Conservation (phyloP, 2,329 filamentous ascomycete genomes). For the Fusarium foetens region DNA sequence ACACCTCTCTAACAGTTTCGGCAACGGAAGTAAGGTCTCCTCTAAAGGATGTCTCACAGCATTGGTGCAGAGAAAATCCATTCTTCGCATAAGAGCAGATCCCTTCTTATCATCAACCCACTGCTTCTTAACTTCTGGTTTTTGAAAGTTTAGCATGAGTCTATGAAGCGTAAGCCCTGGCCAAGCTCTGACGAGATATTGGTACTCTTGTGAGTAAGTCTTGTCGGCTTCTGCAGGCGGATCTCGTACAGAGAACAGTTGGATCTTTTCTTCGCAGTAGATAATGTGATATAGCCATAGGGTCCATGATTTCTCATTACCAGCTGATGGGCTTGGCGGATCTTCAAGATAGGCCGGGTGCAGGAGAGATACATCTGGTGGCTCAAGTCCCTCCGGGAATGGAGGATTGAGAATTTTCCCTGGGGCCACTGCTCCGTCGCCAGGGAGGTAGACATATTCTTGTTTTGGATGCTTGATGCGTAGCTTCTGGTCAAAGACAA, state of each 20-base stretch:
- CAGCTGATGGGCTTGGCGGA: not conserved
- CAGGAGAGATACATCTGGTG: not conserved
- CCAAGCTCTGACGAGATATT: not conserved
- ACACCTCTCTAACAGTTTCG: not conserved
- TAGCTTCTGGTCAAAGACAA: not conserved
- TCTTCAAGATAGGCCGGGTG: not conserved
- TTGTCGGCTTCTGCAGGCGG: not conserved
- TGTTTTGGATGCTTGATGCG: not conserved
- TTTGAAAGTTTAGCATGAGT: not conserved
- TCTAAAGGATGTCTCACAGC: not conserved
- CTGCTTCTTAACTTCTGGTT: not conserved
- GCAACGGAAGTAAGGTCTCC: not conserved
- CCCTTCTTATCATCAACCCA: not conserved
- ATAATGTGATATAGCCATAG: not conserved
- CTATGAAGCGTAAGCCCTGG: not conserved
- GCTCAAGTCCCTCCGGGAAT: not conserved
- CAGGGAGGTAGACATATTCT: not conserved
- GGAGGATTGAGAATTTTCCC: not conserved
- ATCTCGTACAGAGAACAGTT: not conserved
- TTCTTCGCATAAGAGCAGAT: not conserved
- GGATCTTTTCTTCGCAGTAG: not conserved
- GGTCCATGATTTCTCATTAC: not conserved
- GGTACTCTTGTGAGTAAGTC: not conserved
- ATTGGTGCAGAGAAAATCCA: not conserved
- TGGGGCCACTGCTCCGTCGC: not conserved